Conservation (phyloP, 495 filamentous ascomycete genomes). For the Pseudoneurospora amorphoporcata region DNA sequence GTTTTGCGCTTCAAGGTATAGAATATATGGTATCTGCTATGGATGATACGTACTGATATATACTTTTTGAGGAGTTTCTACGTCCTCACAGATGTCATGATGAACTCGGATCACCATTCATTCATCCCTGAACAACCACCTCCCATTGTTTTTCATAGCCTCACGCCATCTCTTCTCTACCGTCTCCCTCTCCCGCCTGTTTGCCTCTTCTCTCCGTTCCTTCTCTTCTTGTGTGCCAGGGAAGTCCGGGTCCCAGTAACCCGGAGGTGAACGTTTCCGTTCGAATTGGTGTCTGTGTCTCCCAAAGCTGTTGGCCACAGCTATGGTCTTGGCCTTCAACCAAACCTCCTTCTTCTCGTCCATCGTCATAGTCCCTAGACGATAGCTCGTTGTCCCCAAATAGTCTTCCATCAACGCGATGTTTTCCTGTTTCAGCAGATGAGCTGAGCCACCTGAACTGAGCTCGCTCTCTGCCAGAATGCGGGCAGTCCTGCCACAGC, state of each 20-base stretch:
- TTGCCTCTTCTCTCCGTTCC: constrained; percentile 50
- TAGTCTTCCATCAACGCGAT: constrained; percentile 52
- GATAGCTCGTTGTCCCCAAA: constrained; percentile 49
- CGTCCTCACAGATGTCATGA: background rate
- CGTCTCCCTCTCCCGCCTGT: constrained; percentile 44
- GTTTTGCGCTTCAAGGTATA: background rate
- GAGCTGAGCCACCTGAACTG: constrained; percentile 14
- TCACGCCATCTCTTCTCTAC: constrained; percentile 70
- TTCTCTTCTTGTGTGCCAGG: constrained; percentile 71
- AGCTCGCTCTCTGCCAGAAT: constrained; percentile 46
- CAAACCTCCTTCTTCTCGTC: constrained; percentile 47
- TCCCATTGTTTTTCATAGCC: constrained; percentile 64
- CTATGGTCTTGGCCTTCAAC: constrained; percentile 54
- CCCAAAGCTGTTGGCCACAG: constrained; percentile 61
- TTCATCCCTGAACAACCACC: constrained; percentile 77
- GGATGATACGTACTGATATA: background rate
- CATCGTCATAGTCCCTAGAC: constrained; percentile 34
- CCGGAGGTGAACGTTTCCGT: constrained; percentile 61
- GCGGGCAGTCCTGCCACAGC: constrained; percentile 68
- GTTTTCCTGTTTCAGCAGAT: constrained; percentile 32
- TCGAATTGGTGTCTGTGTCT: constrained; percentile 67
- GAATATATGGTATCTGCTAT: background rate
- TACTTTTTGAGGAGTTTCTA: background rate
- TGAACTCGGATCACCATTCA: constrained; percentile 14
- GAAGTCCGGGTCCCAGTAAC: constrained; percentile 85